A percentile compares a stretch with the other conserved stretches of the same genome.
Evolutionary conservation across 805 yeast genomes (phyloP).

Genomic region (Cyberlindnera euphorbiiphila): DNA sequence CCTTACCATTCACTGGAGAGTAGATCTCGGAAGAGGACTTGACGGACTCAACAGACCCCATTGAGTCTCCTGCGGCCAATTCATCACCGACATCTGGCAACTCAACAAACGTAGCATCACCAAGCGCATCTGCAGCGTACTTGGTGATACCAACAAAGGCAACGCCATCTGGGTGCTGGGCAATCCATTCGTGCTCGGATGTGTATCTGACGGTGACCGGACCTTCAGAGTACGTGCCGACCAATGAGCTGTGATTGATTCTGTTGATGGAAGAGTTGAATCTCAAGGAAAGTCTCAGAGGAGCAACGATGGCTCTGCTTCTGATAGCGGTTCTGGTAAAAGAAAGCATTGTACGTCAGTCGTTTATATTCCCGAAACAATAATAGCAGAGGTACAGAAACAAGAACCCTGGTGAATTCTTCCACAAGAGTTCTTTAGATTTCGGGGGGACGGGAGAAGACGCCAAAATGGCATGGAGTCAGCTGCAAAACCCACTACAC

Average conservation of each 20-base stretch:
- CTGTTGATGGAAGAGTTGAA: constrained; percentile 22
- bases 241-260: constrained; percentile 22
- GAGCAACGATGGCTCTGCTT: constrained; percentile 13
- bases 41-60: constrained; percentile 93
- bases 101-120: constrained; percentile 94
- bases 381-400: not conserved
- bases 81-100: constrained; percentile 69
- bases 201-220: constrained; percentile 57
- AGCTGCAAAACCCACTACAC: too few species aligned
- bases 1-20: constrained; percentile 77
- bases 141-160: constrained; percentile 91
- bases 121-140: constrained; percentile 94
- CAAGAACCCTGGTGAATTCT: too few species aligned
- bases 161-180: constrained; percentile 75
- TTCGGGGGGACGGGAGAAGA: too few species aligned
- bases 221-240: constrained; percentile 23
- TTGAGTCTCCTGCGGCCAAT: constrained; percentile 68
- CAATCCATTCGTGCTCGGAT: constrained; percentile 92
- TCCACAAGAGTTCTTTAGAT: too few species aligned
- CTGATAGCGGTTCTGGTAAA: constrained; percentile 18
- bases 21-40: constrained; percentile 93
- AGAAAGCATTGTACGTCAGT: constrained; percentile 14
- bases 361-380: too few species aligned
- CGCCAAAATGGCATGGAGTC: too few species aligned
- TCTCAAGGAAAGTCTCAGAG: constrained; percentile 25